Conservation (phyloP, 805 yeast genomes). For the Jamesozyma gamospora region DNA sequence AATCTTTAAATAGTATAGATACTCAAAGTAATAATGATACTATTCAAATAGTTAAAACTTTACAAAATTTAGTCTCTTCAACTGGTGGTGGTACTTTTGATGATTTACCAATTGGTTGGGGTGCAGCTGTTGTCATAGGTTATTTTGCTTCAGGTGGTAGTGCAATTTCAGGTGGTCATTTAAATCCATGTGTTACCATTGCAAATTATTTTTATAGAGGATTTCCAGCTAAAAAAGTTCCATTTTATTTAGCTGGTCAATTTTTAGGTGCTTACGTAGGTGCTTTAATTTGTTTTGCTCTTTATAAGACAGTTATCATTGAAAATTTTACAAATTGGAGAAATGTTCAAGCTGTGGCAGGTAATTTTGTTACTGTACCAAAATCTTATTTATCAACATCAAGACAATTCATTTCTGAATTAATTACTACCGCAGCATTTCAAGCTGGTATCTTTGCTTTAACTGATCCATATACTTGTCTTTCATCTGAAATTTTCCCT, state of each 20-base stretch:
- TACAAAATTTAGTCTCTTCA: constrained; percentile 8
- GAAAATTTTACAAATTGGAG: constrained; percentile 22
- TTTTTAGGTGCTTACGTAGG: constrained; percentile 41
- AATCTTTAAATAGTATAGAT: neutral
- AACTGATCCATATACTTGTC: constrained; percentile 41
- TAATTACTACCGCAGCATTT: constrained; percentile 36
- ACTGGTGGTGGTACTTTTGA: constrained; percentile 33
- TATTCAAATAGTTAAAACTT: constrained; percentile 2
- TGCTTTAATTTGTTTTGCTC: constrained; percentile 37
- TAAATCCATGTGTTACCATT: constrained; percentile 45
- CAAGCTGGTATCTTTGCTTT: constrained; percentile 41
- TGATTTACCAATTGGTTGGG: constrained; percentile 42
- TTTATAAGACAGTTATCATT: constrained; percentile 32
- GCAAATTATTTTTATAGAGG: constrained; percentile 40
- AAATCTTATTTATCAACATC: constrained; percentile 31
- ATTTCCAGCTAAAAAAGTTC: constrained; percentile 41
- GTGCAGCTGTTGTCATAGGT: constrained; percentile 44
- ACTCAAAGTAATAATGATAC: constrained; percentile 4
- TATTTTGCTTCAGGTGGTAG: constrained; percentile 42
- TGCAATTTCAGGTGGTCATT: constrained; percentile 46
- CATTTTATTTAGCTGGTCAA: constrained; percentile 38
- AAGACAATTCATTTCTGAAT: constrained; percentile 41
- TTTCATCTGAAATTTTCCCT: constrained; percentile 39
- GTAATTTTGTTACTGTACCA: constrained; percentile 40
- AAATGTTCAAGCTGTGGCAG: constrained; percentile 28